A percentile compares a stretch with the other conserved stretches of the same genome.
Conservation (phyloP, 768 basidiomycete species). For the Termitomyces sp. region DNA sequence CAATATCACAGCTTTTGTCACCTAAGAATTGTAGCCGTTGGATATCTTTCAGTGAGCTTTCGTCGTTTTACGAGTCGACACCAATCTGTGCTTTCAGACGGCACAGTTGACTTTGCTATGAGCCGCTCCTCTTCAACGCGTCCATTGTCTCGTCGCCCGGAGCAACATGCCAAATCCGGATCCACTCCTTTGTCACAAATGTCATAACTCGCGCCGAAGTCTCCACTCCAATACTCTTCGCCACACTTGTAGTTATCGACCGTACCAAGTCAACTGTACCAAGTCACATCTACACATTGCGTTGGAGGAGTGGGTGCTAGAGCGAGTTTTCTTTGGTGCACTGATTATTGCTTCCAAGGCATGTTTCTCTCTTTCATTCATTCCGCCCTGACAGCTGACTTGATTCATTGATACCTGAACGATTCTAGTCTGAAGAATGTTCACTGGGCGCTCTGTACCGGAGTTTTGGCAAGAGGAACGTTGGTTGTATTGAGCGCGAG, state of each 20-base stretch:
- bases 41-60: no score
- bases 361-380: conserved; percentile 16
- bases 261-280: no score
- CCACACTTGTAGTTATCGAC: conserved; percentile 72
- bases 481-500: conserved; percentile 79
- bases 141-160: conserved; percentile 39
- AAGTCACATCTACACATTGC: conserved; percentile 79
- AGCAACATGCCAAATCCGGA: conserved; percentile 54
- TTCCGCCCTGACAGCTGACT: conserved; percentile 7
- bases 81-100: conserved; percentile 40
- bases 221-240: conserved; percentile 63
- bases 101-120: conserved; percentile 75
- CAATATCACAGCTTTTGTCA: no score
- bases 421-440: conserved; percentile 90
- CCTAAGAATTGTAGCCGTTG: no score
- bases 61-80: no score
- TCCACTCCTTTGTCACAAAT: conserved; percentile 61
- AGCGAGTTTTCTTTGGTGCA: conserved; percentile 90
- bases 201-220: conserved; percentile 75
- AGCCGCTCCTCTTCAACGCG: conserved; percentile 55
- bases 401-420: conserved; percentile 60
- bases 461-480: conserved; percentile 80
- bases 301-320: conserved; percentile 81
- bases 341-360: conserved; percentile 86
- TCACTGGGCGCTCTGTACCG: conserved; percentile 86